Evolutionary conservation across 106 monocot species (phyloP).

Genomic region (Narthecium ossifragum): DNA sequence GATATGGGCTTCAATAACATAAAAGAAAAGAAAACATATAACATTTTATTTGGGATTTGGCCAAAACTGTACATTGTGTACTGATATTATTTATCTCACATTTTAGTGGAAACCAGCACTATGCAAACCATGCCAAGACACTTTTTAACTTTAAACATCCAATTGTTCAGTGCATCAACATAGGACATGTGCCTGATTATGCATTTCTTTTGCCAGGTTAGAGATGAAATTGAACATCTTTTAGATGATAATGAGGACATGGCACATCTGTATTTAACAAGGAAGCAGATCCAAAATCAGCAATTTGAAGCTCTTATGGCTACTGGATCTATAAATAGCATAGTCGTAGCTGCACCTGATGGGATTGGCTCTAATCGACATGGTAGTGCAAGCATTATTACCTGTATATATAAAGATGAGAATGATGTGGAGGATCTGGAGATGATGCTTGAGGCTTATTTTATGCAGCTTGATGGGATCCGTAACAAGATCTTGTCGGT

Average conservation of each 20-base stretch:
- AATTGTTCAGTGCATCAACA: too few species aligned
- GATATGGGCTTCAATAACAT: too few species aligned
- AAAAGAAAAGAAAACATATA: too few species aligned
- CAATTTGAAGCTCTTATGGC: constrained; percentile 71
- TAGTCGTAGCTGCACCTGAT: constrained; percentile 32
- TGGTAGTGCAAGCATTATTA: constrained; percentile 54
- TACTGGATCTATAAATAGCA: constrained; percentile 48
- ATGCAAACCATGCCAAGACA: too few species aligned
- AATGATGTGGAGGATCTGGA: constrained; percentile 95
- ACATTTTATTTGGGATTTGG: too few species aligned
- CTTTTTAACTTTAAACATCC: too few species aligned
- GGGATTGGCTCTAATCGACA: constrained; percentile 36
- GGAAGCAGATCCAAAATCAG: constrained; percentile 77
- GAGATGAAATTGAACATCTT: constrained; percentile 95
- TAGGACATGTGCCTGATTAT: too few species aligned
- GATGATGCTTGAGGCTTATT: constrained; percentile 93
- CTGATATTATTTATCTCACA: too few species aligned
- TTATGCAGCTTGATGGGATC: constrained; percentile 89
- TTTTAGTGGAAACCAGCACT: too few species aligned
- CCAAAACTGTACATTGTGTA: too few species aligned
- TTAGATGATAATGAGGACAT: constrained; percentile 91
- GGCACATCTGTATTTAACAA: constrained; percentile 84
- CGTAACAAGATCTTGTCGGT: constrained; percentile 93
- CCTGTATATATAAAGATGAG: constrained; percentile 60
- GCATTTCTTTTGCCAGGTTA: constrained; percentile 41